phyloP scores from a whole-genome alignment of 1,284 basidiomycete species.

The Apiotrichum siamense region DNA sequence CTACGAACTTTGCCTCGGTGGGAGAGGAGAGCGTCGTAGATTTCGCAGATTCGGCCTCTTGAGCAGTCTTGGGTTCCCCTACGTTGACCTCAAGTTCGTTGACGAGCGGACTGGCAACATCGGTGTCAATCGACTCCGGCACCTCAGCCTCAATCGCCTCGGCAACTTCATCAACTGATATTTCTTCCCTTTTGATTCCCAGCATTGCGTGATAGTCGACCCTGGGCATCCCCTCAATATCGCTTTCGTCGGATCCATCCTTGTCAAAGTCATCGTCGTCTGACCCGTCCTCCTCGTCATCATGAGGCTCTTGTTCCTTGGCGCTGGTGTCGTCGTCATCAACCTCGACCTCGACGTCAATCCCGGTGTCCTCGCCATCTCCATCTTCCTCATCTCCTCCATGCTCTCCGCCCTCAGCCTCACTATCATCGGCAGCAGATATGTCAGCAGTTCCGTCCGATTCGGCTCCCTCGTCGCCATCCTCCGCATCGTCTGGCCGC shows the following conservation, averaged over 20 bases:
- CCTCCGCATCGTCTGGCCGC: slow-evolving; percentile 31
- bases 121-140: neutral
- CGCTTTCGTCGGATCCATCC: too few species aligned
- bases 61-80: too few species aligned
- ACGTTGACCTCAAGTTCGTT: too few species aligned
- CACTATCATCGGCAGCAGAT: slow-evolving; percentile 36
- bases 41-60: too few species aligned
- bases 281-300: slow-evolving; percentile 13
- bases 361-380: slow-evolving; percentile 20
- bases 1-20: neutral
- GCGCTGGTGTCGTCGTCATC: slow-evolving; percentile 14
- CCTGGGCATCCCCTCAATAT: neutral
- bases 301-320: slow-evolving; percentile 16
- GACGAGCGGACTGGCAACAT: neutral
- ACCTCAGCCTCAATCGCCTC: neutral
- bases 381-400: slow-evolving; percentile 23
- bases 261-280: neutral
- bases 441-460: slow-evolving; percentile 30
- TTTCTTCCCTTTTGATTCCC: neutral
- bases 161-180: neutral
- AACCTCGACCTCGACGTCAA: slow-evolving; percentile 20
- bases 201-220: neutral
- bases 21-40: too few species aligned
- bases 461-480: slow-evolving; percentile 22
- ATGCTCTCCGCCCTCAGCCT: slow-evolving; percentile 36